Evolutionary conservation across 164 flowering plant species (phyloP).

Genomic region (Nymphaea thermarum): DNA sequence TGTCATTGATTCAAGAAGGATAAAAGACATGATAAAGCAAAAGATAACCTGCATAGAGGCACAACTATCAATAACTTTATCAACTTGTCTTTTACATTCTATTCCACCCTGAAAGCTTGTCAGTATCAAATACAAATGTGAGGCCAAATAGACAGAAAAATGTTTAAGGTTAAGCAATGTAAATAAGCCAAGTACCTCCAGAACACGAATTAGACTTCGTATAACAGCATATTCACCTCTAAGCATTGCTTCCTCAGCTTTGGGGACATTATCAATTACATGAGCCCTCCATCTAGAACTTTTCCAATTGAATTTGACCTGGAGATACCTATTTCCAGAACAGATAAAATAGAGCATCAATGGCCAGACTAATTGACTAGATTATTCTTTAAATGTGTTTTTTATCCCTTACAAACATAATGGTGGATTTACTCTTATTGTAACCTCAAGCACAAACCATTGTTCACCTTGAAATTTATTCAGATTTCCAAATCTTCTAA

Average conservation of each 20-base stretch:
- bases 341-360: not conserved
- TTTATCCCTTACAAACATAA: no score
- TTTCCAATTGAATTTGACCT: constrained; percentile 71
- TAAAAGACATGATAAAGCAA: not conserved
- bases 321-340: constrained; percentile 43
- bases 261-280: constrained; percentile 49
- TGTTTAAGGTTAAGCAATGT: not conserved
- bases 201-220: constrained; percentile 82
- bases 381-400: no score
- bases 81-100: constrained; percentile 95
- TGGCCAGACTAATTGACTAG: no score
- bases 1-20: not conserved
- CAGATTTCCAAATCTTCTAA: no score
- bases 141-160: not conserved
- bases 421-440: no score
- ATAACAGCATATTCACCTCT: constrained; percentile 93
- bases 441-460: no score
- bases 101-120: constrained; percentile 75
- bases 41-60: constrained; percentile 84
- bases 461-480: no score
- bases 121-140: not conserved
- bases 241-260: constrained; percentile 82
- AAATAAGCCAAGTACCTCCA: constrained; percentile 13
- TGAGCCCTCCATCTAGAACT: constrained; percentile 44
- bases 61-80: constrained; percentile 92